A percentile compares a stretch with the other conserved stretches of the same genome.
Evolutionary conservation across 169 alveolate species (phyloP).

Genomic region (Cryptosporidium meleagridis): DNA sequence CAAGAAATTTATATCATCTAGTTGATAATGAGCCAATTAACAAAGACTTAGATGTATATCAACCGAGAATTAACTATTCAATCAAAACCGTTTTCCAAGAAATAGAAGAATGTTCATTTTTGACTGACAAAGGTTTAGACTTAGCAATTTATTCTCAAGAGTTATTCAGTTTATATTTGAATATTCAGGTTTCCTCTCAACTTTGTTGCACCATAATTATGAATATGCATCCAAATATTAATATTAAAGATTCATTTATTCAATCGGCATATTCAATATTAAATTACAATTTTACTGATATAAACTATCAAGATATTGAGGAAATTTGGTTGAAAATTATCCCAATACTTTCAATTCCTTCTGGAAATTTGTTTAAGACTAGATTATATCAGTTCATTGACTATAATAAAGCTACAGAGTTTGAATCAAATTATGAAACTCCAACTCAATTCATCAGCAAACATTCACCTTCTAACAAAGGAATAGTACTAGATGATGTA

Average conservation of each 20-base stretch:
- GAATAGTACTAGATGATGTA: conserved; percentile 1
- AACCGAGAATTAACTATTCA: conserved; percentile 13
- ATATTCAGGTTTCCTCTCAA: background rate
- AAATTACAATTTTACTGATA: background rate
- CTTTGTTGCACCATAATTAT: conserved; percentile 27
- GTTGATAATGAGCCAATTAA: conserved; percentile 10
- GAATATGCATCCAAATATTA: conserved; percentile 35
- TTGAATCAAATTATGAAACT: background rate
- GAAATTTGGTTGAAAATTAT: conserved; percentile 25
- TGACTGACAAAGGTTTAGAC: conserved; percentile 60
- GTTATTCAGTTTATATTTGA: background rate
- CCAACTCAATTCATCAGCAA: background rate
- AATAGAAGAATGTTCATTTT: conserved; percentile 27
- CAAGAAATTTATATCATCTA: conserved; percentile 17
- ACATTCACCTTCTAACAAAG: background rate
- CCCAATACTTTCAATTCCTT: conserved; percentile 34
- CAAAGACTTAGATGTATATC: conserved; percentile 2
- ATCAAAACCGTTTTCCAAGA: background rate
- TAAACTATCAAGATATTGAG: conserved; percentile 6
- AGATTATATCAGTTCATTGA: conserved; percentile 23
- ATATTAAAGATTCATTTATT: conserved; percentile 43
- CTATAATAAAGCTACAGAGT: background rate
- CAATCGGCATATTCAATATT: conserved; percentile 47
- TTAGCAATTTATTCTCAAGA: conserved; percentile 33
- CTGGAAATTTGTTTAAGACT: conserved; percentile 29